phyloP scores from a whole-genome alignment of 2,329 filamentous ascomycete genomes.

The Xylariaceae sp. region DNA sequence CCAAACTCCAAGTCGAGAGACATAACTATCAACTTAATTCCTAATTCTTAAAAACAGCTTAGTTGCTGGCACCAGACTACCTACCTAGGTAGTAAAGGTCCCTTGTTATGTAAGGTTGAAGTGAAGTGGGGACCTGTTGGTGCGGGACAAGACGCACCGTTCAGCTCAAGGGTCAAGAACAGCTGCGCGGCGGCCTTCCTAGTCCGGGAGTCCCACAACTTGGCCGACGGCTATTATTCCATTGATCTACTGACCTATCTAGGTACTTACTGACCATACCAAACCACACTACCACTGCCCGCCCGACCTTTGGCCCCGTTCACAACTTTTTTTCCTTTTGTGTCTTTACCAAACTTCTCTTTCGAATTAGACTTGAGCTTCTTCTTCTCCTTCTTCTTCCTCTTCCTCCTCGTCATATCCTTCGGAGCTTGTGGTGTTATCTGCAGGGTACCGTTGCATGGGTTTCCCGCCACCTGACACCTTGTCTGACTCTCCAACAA shows the following conservation, averaged over 20 bases:
- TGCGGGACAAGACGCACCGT: no score
- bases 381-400: no score
- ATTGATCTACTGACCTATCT: constrained; percentile 2
- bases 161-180: constrained; percentile 18
- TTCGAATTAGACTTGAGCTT: no score
- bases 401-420: not conserved
- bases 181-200: constrained; percentile 22
- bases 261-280: constrained; percentile 18
- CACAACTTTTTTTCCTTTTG: constrained; percentile 9
- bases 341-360: not conserved
- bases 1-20: no score
- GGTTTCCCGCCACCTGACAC: constrained; percentile 29
- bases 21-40: no score
- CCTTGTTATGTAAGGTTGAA: no score
- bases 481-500: constrained; percentile 28
- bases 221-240: constrained; percentile 32
- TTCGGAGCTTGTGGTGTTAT: constrained; percentile 7
- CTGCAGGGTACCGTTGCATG: constrained; percentile 16
- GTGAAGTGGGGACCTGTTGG: no score
- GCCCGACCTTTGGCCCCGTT: constrained; percentile 18
- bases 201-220: constrained; percentile 34
- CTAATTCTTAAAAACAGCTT: no score
- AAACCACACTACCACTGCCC: no score
- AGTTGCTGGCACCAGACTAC: no score
- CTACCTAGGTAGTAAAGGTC: no score